Base-by-base conservation (phyloP, 495 filamentous ascomycete genomes). In the Chaetomium fimeti region DNA sequence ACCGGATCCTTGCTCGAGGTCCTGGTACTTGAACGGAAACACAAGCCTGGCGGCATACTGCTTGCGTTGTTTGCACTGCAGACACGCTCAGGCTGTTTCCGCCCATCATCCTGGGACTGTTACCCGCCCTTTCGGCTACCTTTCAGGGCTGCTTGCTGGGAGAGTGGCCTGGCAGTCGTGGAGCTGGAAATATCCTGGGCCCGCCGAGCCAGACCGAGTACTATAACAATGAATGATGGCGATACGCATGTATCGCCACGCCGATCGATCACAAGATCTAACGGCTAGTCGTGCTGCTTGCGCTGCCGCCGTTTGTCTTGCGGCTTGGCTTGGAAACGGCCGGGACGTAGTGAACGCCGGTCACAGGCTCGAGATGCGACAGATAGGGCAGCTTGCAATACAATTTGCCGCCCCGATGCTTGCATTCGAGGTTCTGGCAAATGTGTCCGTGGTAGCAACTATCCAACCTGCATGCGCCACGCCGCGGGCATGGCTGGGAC, bases 341-440 rank as follows among this genome's bases (percentile, higher is more conserved):
- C 0, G 48, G 49, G 3, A 40, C 16, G 28, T n/a, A 56, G 18
- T 24, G 15, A 0, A 12, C 49, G 7, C 13, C 45, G 12, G 1
- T 12, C 8, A 55, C 4, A 4, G 36, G 13, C 28, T 65, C 57
- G 20, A 49, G 38, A 13, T 65, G 63, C 8, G 38, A 27, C 1
- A 54, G 25, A 38, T 54, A 54, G 1, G 38, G 56, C 5, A 60
- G 24, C 25, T 32, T 51, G 48, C 63, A 65, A 27, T 55, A 55
- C 27, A 28, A n/a, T 49, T 60, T 65, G 27, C 63, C 63, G 27
- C 63, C 63, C 25, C 63, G 63, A 28, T 60, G 36, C 57, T 47
- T 65, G 49, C 63, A 65, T 1, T 65, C 57, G 18, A 15, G 24
- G n/a, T 36, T 60, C 38, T 65, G 63, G 57, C 63, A 65, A 20